Conservation (phyloP, 164 flowering plant genomes). For the Stephania japonica region DNA sequence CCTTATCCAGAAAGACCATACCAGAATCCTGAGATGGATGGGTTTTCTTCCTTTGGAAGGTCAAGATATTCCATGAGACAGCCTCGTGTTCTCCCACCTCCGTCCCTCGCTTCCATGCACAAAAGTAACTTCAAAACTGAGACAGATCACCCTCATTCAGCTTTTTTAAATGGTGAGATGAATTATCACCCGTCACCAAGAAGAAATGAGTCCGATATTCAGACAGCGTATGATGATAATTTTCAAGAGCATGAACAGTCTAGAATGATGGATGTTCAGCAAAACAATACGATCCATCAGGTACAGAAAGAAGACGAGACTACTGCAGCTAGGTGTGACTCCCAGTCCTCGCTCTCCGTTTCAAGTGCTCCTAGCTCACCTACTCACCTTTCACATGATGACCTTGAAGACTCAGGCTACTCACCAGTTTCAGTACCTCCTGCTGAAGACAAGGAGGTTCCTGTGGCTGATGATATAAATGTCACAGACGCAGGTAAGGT, state of each 20-base stretch:
- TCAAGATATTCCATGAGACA: slow-evolving; percentile 77
- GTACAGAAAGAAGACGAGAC: slow-evolving; percentile 30
- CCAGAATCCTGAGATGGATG: slow-evolving; percentile 61
- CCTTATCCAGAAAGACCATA: slow-evolving; percentile 49
- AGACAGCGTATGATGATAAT: slow-evolving; percentile 26
- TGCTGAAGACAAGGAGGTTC: slow-evolving; percentile 32
- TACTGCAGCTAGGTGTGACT: slow-evolving; percentile 54
- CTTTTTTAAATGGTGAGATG: slow-evolving; percentile 32
- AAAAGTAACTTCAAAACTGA: slow-evolving; percentile 35
- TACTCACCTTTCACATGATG: slow-evolving; percentile 84
- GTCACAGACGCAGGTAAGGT: slow-evolving; percentile 19
- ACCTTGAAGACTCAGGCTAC: slow-evolving; percentile 66
- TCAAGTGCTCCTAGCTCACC: slow-evolving; percentile 91
- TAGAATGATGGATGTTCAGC: slow-evolving; percentile 26
- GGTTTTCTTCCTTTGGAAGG: slow-evolving; percentile 58
- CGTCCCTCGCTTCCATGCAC: slow-evolving; percentile 54
- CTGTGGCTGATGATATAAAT: slow-evolving; percentile 28
- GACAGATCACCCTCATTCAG: slow-evolving; percentile 38
- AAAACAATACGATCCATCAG: slow-evolving; percentile 23
- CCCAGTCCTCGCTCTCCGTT: slow-evolving; percentile 87
- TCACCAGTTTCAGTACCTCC: slow-evolving; percentile 31
- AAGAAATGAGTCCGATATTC: slow-evolving; percentile 31
- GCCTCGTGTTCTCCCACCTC: slow-evolving; percentile 97
- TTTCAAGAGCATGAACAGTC: slow-evolving; percentile 28
- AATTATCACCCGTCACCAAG: slow-evolving; percentile 28